Base-by-base conservation (phyloP, 495 filamentous ascomycete species). In the Podospora pseudoanserina region DNA sequence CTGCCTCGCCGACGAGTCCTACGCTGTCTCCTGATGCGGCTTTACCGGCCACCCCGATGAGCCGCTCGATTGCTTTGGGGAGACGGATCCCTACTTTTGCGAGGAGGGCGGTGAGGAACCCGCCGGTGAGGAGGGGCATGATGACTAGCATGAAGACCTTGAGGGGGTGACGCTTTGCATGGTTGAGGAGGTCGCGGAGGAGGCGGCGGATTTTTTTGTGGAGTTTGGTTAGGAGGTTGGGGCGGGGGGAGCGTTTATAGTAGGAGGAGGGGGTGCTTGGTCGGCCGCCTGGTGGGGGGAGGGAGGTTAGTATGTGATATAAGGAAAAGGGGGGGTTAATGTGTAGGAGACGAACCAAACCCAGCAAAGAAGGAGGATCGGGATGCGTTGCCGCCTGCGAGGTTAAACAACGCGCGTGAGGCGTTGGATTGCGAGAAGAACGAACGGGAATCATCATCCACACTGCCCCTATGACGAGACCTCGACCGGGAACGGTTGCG, bases 81-180 rank as follows among this genome's bases (percentile, higher is more conserved):
- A 97, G 73, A 55, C 88, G 81, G 56, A 97, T 80, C 0, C 93
- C 93, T 75, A 97, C 88, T 77, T 88, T 86, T 26, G 84, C 84
- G 15, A 95, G 81, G 26, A 96, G 76, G 30, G 87, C 88, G 3
- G 86, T 85, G 72, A 97, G 77, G 28, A 91, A 89, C 5, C 93
- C 93, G 62, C 91, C 91, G 0, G 89, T 92, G 66, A 97, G 80
- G 60, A 97, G 82, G 20, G 93, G 93, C 83, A 96, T 85, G 64
- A 96, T 86, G 34, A 96, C 89, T 19, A 95, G 83, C 82, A 94
- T 87, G 78, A 96, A 88, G 2, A 94, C 89, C 78, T 94, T 95
- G 70, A 92, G 72, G 0, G 93, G 93, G 75, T 97, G 87, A 7
- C 86, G 82, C 73, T 91, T 87, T 65, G 90, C 89, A 77, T 93